Conservation (phyloP, 805 yeast species). For the Saturnispora diversa region DNA sequence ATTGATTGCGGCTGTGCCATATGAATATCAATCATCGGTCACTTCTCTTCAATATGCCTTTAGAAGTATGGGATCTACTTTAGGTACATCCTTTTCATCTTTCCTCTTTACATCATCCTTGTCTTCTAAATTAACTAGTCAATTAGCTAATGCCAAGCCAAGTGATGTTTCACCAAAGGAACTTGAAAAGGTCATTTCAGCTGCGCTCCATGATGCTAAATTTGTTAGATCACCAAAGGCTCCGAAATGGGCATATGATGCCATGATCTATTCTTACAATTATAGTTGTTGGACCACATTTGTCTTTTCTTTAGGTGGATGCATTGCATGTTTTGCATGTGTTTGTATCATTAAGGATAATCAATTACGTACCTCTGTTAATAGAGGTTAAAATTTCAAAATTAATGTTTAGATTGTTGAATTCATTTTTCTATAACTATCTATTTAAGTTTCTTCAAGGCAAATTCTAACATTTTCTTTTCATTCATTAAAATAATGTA, state of each 20-base stretch:
- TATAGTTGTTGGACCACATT: conserved; percentile 48
- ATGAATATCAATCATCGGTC: conserved; percentile 56
- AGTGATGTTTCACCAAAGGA: conserved; percentile 31
- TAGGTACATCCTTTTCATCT: conserved; percentile 57
- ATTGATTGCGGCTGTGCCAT: conserved; percentile 65
- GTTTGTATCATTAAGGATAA: conserved; percentile 50
- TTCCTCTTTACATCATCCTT: conserved; percentile 50
- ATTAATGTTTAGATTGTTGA: neutral
- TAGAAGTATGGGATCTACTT: conserved; percentile 57
- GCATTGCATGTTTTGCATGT: conserved; percentile 34
- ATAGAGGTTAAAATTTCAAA: conserved; percentile 27
- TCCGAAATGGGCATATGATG: conserved; percentile 41
- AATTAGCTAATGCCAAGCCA: conserved; percentile 30
- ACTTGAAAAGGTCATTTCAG: conserved; percentile 38
- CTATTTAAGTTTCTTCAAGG: conserved; percentile 12
- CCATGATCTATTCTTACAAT: conserved; percentile 45
- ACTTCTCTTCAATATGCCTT: conserved; percentile 61
- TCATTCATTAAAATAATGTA: conserved; percentile 13
- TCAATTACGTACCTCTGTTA: conserved; percentile 43
- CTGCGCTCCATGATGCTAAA: conserved; percentile 49
- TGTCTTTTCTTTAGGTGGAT: conserved; percentile 33
- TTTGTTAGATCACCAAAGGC: conserved; percentile 40
- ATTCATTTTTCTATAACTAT: neutral
- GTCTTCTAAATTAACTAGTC: conserved; percentile 20
- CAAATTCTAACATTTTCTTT: conserved; percentile 15